Evolutionary conservation across 768 basidiomycete genomes (phyloP), one percentile per base, ranked within the genome.

Genomic region (Chalciporus chontae): DNA sequence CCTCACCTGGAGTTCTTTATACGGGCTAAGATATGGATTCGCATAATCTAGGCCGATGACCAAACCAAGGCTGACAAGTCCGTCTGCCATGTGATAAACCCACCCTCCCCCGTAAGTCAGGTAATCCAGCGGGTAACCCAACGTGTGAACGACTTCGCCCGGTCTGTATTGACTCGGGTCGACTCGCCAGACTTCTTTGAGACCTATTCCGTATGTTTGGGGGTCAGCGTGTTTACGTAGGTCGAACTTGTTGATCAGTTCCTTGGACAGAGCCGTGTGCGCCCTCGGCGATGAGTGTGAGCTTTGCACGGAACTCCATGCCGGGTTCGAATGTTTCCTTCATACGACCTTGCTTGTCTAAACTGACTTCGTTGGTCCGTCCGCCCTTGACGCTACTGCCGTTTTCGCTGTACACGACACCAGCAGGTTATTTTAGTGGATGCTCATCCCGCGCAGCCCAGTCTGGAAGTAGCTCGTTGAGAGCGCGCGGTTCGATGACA

Each of bases 101-200:
- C 85, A 98, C 7, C 90, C 89, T 2, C 96, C 96, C 3, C 95
- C 96, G 24, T 68, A 77, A 1, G 92, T 94, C 45, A 80, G 69
- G 56, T 69, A 78, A 64, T 88, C 83, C 48, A 99, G 71, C 0
- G 96, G 96, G 90, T 88, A 97, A 6, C 96, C 96, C 60, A 99
- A 73, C 7, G 91, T 93, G 69, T 99, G 96, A 6, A 94, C 79
- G n/a, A 96, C 84, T 61, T 90, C 78, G 3, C 77, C 75, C 0
- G 91, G 82, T 24, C 77, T 68, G 65, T 93, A 78, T 57, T 74
- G 59, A 43, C 60, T 76, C 48, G 78, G 56, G 65, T 83, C 82
- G 10, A 99, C 85, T 32, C 89, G 81, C 96, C 96, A 98, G 2
- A 98, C 93, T 68, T 99, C 95, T 74, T 99, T 98, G 45, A 98